Conservation (phyloP, 306 rosid genomes). For the Abrus pulchellus region DNA sequence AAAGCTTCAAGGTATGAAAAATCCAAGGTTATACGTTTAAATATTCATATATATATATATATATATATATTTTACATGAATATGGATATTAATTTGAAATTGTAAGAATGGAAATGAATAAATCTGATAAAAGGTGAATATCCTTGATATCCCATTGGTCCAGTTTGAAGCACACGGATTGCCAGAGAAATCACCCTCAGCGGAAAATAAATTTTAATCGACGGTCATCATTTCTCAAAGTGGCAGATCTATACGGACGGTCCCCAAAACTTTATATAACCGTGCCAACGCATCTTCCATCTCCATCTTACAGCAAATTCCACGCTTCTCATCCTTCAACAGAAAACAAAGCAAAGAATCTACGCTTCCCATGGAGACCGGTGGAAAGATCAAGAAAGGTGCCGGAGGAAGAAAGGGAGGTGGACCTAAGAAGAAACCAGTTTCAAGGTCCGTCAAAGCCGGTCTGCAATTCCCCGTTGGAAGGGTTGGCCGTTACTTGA, state of each 20-base stretch:
- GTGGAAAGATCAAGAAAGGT: constrained; percentile 59
- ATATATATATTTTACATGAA: too few relatives aligned
- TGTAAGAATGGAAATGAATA: neutral
- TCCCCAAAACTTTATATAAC: constrained; percentile 14
- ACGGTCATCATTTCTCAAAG: constrained; percentile 21
- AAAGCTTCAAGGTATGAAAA: too few relatives aligned
- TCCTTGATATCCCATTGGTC: constrained; percentile 53
- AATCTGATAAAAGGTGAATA: neutral
- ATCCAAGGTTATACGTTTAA: too few relatives aligned
- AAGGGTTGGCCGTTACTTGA: constrained; percentile 66
- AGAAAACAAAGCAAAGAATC: neutral
- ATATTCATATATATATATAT: too few relatives aligned
- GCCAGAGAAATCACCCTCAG: neutral
- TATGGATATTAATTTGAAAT: too few relatives aligned
- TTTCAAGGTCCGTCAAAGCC: constrained; percentile 66
- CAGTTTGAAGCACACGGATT: constrained; percentile 54
- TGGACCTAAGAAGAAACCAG: constrained; percentile 68
- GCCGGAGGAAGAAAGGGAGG: constrained; percentile 68
- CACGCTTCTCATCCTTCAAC: neutral
- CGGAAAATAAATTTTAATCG: constrained; percentile 62
- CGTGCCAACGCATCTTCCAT: neutral
- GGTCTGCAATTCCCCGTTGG: constrained; percentile 88
- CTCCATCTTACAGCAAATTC: neutral
- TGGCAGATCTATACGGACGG: neutral
- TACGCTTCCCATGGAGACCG: constrained; percentile 54